Conservation (phyloP, 129 eudicot species). For the Helianthus tuberosus region DNA sequence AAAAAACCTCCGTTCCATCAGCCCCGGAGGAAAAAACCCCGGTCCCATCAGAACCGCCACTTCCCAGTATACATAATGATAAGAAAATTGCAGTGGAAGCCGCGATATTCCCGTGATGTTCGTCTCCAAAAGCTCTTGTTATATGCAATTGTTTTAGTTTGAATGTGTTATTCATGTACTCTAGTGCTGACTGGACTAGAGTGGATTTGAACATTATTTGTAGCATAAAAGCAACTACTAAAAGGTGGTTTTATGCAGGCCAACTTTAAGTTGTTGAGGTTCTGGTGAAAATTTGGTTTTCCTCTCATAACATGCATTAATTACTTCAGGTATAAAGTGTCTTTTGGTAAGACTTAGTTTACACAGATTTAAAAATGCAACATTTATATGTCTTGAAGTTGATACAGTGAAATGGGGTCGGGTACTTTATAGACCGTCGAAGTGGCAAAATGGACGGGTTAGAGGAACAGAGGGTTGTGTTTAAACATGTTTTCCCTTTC, state of each 20-base stretch:
- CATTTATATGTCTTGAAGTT: not conserved
- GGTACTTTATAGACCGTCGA: not conserved
- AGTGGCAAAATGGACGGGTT: no score
- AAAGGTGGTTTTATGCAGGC: conserved; percentile 16
- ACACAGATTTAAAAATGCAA: not conserved
- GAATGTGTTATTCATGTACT: conserved; percentile 11
- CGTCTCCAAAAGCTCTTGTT: conserved; percentile 10
- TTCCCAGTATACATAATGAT: conserved; percentile 37
- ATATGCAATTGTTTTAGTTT: conserved; percentile 8
- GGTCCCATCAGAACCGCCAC: conserved; percentile 22
- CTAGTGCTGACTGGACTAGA: not conserved
- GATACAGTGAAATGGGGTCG: not conserved
- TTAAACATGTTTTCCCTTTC: no score
- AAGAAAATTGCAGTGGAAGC: conserved; percentile 38
- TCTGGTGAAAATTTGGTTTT: not conserved
- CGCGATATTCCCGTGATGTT: conserved; percentile 27
- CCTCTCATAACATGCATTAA: conserved; percentile 18
- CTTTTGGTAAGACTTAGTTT: not conserved
- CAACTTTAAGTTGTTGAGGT: conserved; percentile 11
- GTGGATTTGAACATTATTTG: conserved; percentile 14
- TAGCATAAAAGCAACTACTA: conserved; percentile 9
- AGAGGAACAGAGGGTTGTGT: no score
- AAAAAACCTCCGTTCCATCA: not conserved
- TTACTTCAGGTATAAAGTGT: conserved; percentile 3
- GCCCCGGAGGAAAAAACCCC: not conserved